Conservation (phyloP, 139 green algal species). For the Nannochloris sp. region DNA sequence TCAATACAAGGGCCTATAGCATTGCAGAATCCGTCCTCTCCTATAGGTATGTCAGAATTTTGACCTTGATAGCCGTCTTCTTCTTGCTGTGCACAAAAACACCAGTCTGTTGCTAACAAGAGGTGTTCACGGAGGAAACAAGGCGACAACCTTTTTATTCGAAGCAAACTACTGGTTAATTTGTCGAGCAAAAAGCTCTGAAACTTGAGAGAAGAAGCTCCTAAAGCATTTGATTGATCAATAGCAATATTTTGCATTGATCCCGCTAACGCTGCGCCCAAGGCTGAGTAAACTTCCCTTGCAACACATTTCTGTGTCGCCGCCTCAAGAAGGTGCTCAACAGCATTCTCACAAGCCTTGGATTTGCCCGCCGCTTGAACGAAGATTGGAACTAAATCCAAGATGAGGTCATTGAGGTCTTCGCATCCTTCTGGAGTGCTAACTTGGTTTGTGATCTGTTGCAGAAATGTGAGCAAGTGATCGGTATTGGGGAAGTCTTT, state of each 20-base stretch:
- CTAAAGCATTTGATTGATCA: not conserved
- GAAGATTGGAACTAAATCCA: not conserved
- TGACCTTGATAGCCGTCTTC: too few species aligned
- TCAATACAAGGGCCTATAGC: too few species aligned
- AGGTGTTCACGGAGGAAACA: slow-evolving; percentile 9
- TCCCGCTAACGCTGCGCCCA: not conserved
- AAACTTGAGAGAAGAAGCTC: not conserved
- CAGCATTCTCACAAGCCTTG: not conserved
- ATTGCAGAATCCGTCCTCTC: too few species aligned
- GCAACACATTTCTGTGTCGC: not conserved
- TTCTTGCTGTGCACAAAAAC: not conserved
- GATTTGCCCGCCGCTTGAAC: not conserved
- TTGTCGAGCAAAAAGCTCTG: slow-evolving; percentile 7
- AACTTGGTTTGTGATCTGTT: not conserved
- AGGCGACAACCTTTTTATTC: slow-evolving; percentile 6
- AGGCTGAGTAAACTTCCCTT: slow-evolving; percentile 11
- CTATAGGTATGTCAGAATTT: too few species aligned
- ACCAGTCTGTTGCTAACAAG: slow-evolving; percentile 10
- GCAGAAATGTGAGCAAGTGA: not conserved
- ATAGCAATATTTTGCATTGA: not conserved
- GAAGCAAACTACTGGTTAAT: slow-evolving; percentile 8
- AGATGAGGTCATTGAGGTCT: not conserved
- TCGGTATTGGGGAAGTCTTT: not conserved
- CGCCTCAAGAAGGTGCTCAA: not conserved
- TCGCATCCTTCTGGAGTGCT: not conserved